Evolutionary conservation across 2,329 filamentous ascomycete genomes (phyloP), one percentile per base, ranked within the genome.

Genomic region (Apiospora arundinis): DNA sequence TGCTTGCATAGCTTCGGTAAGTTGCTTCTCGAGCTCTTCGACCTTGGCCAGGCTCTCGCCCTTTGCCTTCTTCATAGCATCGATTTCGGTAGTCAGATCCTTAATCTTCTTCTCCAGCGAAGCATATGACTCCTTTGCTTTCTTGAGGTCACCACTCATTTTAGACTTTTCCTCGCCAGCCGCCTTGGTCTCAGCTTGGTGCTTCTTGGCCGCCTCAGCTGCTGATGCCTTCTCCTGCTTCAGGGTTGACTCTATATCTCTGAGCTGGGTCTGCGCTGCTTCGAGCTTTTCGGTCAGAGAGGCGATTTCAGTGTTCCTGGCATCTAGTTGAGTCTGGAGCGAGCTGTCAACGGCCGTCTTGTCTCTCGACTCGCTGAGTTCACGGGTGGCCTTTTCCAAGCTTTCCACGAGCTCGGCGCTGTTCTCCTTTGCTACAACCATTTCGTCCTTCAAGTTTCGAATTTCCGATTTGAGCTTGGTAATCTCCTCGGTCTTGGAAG

Each of bases 361-460:
- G 68, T 86, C 84, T 11, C 81, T 84, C 25, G 81, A 80, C 72
- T 87, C 84, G 72, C 75, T 87, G 8, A 94, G 82, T 75, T 94
- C 91, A 16, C 88, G 85, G 1, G 91, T 92, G 0, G 91, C 88
- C 68, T 88, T 88, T 78, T 95, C 92, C 1, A 95, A 82, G 71
- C 87, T 93, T 76, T 89, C 85, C 1, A 90, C 88, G 76, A 94
- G 87, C n/a, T 88, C 87, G 72, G 89, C 83, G 52, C 89, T 91
- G 60, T 92, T 92, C 77, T 96, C 92, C 75, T 93, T 90, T 12
- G 91, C 90, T 16, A 90, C 88, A 2, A 89, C 87, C 5, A 97
- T 85, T 75, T 97, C 93, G 3, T 88, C 85, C 80, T 92, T 91
- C 28, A 97, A 84, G 1, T 84, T 86, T 25, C 88, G 85, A 40